Evolutionary conservation across 202 grass and related monocot species (phyloP).

Genomic region (Hordeum pubiflorum): DNA sequence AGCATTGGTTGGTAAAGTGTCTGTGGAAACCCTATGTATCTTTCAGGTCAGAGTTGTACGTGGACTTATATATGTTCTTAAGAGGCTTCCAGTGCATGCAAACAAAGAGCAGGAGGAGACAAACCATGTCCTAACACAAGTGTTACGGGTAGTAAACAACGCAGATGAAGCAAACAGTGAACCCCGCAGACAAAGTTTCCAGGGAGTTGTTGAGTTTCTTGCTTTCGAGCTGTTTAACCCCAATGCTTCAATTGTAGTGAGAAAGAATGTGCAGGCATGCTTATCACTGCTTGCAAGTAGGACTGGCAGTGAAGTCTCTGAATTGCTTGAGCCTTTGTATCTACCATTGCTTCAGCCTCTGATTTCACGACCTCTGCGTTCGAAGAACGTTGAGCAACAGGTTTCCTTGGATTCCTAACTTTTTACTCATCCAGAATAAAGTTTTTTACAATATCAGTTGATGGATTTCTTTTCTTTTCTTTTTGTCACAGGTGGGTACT

Average conservation of each 20-base stretch:
- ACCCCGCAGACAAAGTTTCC: slow-evolving; percentile 76
- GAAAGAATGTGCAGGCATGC: slow-evolving; percentile 92
- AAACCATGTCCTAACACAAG: slow-evolving; percentile 90
- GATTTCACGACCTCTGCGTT: slow-evolving; percentile 68
- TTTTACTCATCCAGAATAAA: slow-evolving; percentile 20
- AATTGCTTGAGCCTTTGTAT: slow-evolving; percentile 90
- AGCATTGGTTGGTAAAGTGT: slow-evolving; percentile 92
- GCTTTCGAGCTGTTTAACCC: slow-evolving; percentile 87
- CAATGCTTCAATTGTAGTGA: slow-evolving; percentile 88
- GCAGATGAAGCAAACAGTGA: slow-evolving; percentile 99
- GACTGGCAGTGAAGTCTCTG: slow-evolving; percentile 96
- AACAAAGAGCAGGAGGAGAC: slow-evolving; percentile 99
- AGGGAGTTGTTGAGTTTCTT: slow-evolving; percentile 89
- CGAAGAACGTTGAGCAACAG: slow-evolving; percentile 94
- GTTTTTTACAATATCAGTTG: not conserved
- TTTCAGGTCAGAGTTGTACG: slow-evolving; percentile 97
- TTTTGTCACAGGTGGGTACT: slow-evolving; percentile 75
- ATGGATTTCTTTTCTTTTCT: not conserved
- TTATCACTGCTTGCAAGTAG: slow-evolving; percentile 89
- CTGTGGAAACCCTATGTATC: slow-evolving; percentile 84
- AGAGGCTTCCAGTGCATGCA: slow-evolving; percentile 87
- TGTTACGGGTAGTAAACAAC: slow-evolving; percentile 94
- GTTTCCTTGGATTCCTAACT: slow-evolving; percentile 22
- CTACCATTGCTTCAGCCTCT: slow-evolving; percentile 85
- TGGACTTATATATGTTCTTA: slow-evolving; percentile 85